phyloP scores from a whole-genome alignment of 1,139 yeast species.

The Geotrichum cucujoidarum region DNA sequence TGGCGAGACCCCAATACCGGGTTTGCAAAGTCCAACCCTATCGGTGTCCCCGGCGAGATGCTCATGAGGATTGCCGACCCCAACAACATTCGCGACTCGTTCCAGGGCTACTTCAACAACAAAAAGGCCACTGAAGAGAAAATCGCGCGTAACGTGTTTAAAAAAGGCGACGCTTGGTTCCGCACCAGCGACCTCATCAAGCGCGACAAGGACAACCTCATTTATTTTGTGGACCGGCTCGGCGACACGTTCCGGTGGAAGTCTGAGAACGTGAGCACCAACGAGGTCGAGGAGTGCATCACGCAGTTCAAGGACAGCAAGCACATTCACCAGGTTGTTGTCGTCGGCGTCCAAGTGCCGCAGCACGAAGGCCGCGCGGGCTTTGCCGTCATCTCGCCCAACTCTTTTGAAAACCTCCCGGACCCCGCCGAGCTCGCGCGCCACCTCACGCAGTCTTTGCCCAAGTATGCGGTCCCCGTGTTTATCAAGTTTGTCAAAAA shows the following conservation, averaged over 20 bases:
- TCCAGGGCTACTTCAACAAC: conserved; percentile 88
- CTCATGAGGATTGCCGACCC: conserved; percentile 70
- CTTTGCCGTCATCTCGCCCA: conserved; percentile 66
- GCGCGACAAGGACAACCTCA: conserved; percentile 61
- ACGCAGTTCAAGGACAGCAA: conserved; percentile 36
- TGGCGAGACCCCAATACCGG: conserved; percentile 71
- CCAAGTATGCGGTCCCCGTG: conserved; percentile 85
- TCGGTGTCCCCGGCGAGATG: conserved; percentile 81
- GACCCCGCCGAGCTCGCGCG: conserved; percentile 38
- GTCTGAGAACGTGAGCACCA: conserved; percentile 90
- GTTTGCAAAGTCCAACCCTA: conserved; percentile 46
- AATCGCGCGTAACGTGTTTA: conserved; percentile 65
- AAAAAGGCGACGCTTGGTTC: conserved; percentile 87
- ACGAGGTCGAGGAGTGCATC: conserved; percentile 84
- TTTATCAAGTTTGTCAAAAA: conserved; percentile 63
- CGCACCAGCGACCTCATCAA: conserved; percentile 81
- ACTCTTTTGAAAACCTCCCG: conserved; percentile 28
- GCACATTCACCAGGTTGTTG: conserved; percentile 61
- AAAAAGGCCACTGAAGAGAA: conserved; percentile 73
- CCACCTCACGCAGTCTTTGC: conserved; percentile 50
- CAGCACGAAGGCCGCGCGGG: conserved; percentile 96
- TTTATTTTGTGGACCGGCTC: conserved; percentile 84
- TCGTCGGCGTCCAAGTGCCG: conserved; percentile 84
- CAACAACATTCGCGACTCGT: conserved; percentile 44
- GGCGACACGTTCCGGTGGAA: conserved; percentile 98